Evolutionary conservation across 2,329 filamentous ascomycete species (phyloP).

Genomic region (Metarhizium brunneum): DNA sequence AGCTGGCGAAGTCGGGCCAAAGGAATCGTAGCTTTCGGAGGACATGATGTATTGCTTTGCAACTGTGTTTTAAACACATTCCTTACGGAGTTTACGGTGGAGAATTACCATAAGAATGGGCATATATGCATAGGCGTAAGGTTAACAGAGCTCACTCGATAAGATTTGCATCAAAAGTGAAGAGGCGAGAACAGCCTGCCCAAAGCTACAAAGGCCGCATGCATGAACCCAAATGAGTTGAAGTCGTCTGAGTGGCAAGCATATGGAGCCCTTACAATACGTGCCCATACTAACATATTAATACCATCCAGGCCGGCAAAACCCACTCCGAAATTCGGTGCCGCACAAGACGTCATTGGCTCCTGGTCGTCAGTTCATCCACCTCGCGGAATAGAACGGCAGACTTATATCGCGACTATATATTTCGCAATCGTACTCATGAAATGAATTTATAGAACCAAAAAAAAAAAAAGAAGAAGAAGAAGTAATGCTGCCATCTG

Average conservation of each 20-base stretch:
- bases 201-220: not conserved
- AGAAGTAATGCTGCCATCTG: not conserved
- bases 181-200: too few relatives aligned
- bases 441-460: too few relatives aligned
- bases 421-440: too few relatives aligned
- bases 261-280: too few relatives aligned
- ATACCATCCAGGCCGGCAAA: not conserved
- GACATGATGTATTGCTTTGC: not conserved
- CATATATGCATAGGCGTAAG: not conserved
- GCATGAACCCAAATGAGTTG: too few relatives aligned
- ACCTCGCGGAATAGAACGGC: not conserved
- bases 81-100: not conserved
- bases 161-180: not conserved
- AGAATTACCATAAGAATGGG: not conserved
- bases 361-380: not conserved
- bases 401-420: too few relatives aligned
- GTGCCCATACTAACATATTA: not conserved
- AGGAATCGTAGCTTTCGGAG: slow-evolving; percentile 8
- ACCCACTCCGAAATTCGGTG: not conserved
- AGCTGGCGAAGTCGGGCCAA: slow-evolving; percentile 8
- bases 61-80: not conserved
- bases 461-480: too few relatives aligned
- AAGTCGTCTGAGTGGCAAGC: too few relatives aligned
- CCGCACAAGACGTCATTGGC: not conserved
- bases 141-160: not conserved